Conservation (phyloP, 2,329 filamentous ascomycete species). For the Ceratocystis cubensis region DNA sequence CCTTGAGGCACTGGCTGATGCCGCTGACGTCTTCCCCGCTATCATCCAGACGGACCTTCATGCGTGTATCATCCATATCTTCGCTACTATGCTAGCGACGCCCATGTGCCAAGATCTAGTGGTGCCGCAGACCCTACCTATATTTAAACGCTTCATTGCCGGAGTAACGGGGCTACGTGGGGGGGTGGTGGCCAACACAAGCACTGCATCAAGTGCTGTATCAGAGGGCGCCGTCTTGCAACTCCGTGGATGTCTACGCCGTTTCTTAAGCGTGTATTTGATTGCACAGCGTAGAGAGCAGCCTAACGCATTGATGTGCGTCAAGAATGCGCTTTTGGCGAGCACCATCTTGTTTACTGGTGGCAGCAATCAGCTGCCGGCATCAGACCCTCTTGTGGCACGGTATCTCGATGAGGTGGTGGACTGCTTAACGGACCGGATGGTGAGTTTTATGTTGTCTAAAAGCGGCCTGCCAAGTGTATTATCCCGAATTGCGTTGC, state of each 20-base stretch:
- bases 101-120: slow-evolving; percentile 73
- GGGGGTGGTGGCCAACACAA: slow-evolving; percentile 25
- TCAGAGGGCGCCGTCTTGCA: slow-evolving; percentile 49
- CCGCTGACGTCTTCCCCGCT: slow-evolving; percentile 86
- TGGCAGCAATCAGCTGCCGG: slow-evolving; percentile 58
- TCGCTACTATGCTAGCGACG: slow-evolving; percentile 81
- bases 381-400: slow-evolving; percentile 60
- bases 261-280: slow-evolving; percentile 69
- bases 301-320: slow-evolving; percentile 68
- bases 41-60: slow-evolving; percentile 96
- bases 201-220: slow-evolving; percentile 23
- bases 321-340: slow-evolving; percentile 84
- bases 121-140: slow-evolving; percentile 78
- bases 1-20: slow-evolving; percentile 80
- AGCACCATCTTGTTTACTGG: slow-evolving; percentile 81
- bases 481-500: too few relatives aligned
- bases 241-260: slow-evolving; percentile 66
- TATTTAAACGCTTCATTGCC: slow-evolving; percentile 78
- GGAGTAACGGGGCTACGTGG: slow-evolving; percentile 48
- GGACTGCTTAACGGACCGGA: slow-evolving; percentile 68
- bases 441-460: slow-evolving; percentile 44
- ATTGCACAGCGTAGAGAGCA: slow-evolving; percentile 61
- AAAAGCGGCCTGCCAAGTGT: too few relatives aligned
- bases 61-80: slow-evolving; percentile 93
- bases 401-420: slow-evolving; percentile 69